Base-by-base conservation (phyloP, 768 basidiomycete genomes). In the Russula vinacea region DNA sequence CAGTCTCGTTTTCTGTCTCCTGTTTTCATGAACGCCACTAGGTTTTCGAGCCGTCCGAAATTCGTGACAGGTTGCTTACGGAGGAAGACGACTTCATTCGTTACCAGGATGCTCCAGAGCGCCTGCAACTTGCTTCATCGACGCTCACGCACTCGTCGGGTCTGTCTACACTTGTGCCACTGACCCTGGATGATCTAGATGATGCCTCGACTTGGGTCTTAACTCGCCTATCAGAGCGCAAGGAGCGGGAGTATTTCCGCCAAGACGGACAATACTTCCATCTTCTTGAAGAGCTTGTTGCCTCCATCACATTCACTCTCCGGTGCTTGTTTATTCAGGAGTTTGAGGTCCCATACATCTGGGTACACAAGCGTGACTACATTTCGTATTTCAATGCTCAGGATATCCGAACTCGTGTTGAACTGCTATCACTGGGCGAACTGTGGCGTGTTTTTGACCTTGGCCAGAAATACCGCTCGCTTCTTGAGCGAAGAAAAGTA, bases 31-130 rank as follows among this genome's bases (percentile, higher is more conserved):
- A 19, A 49, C 55, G 60, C 67, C 60, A 68, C 64, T 60, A 98
- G 94, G 93, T 98, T 65, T 99, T 98, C 69, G 97, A 99, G 73
- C 97, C 97, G 0, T 90, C 95, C 13, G 94, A 98, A 78, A 98
- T 99, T 72, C 86, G 85, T 57, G 88, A 87, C 65, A 84, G 91
- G 45, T 80, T 92, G 79, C 79, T 98, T 33, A 96, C 94, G 3
- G 93, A 94, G 67, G 93, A 92, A 62, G 97, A 99, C 74, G 92
- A 96, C 70, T 78, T 92, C 52, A 95, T 99, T 66, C 88, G 95
- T 52, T 85, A 83, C 19, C 85, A 84, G 72, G 97, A 98, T 75
- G 85, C 92, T 42, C 97, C 97, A 1, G 97, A 99, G 73, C 89
- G 97, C 54, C 94, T 95, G 89, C 94, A 96, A 74, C 82, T 98